Evolutionary conservation across 805 yeast genomes (phyloP).

Genomic region (Teunomyces gatunensis): DNA sequence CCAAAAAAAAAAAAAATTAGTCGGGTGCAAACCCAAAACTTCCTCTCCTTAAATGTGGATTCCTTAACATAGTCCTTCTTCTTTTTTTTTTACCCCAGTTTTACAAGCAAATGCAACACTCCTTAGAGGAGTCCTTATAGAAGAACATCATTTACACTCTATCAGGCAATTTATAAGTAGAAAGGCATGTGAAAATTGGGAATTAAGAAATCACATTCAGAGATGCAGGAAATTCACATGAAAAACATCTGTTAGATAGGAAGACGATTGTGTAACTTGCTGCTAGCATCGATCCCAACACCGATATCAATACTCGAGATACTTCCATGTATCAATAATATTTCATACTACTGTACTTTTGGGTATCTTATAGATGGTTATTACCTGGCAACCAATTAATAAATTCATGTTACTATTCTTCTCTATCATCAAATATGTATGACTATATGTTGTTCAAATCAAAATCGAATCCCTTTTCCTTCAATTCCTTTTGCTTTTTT

Average conservation of each 20-base stretch:
- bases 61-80: neutral
- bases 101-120: neutral
- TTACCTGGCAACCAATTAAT: neutral
- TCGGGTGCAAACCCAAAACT: neutral
- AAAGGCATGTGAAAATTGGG: neutral
- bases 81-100: too few species aligned
- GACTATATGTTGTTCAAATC: slow-evolving; percentile 14
- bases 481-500: slow-evolving; percentile 48
- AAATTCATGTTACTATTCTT: neutral
- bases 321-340: neutral
- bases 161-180: neutral
- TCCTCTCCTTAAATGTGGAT: neutral
- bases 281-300: neutral
- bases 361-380: too few species aligned
- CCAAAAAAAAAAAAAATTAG: slow-evolving; percentile 1
- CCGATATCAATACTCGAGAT: neutral
- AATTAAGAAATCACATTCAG: slow-evolving; percentile 1
- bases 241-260: neutral
- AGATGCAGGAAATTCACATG: neutral
- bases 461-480: slow-evolving; percentile 58
- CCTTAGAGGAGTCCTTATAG: neutral
- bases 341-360: too few species aligned
- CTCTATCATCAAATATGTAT: slow-evolving; percentile 1
- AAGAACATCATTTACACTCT: neutral
- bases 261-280: neutral